Evolutionary conservation across 441 rosid genomes (phyloP), one percentile per base, ranked within the genome.

Genomic region (Dalechampia spathulata): DNA sequence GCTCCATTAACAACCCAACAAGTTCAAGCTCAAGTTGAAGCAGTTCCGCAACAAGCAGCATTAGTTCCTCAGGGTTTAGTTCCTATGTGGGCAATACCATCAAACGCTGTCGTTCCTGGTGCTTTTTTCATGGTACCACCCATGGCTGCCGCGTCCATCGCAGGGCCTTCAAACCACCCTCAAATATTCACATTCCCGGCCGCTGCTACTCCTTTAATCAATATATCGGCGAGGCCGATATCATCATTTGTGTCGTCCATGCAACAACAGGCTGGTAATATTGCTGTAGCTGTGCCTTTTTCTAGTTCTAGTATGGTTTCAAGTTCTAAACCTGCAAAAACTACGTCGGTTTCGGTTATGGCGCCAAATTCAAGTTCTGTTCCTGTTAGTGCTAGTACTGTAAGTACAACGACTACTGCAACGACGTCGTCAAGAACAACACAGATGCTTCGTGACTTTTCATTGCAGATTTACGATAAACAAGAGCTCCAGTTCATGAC

Each of bases 71-170:
- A 71, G 59, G 80, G 79, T 13, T 23, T 82, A 14, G 54, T 86
- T 48, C 91, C 86, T 47, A 55, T 81, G 50, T 81, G 83, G 86
- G 80, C 83, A 2, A 72, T 80, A 45, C 85, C 85, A 26, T 85
- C 78, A 62, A 75, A 73, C 68, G 52, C 56, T 0, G 58, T 76
- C 39, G 70, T 73, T 58, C 83, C 93, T 0, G 72, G 78, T 6
- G 83, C 90, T 14, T 78, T 79, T 49, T 77, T 81, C 55, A 62
- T 85, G 72, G 43, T 74, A 10, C 78, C 75, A 20, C 53, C 67
- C 1, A 56, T 63, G 1, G 60, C 63, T 2, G 62, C 14, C 9
- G n/a, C n/a, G n/a, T n/a, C n/a, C n/a, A n/a, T n/a, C n/a, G n/a
- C n/a, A n/a, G 55, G 61, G 10, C 46, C 58, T 42, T 67, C 77